These are phyloP conservation scores for Gloeophyllum trabeum DNA, from an alignment of 768 basidiomycete species.

Conservation along the genomic window DNA sequence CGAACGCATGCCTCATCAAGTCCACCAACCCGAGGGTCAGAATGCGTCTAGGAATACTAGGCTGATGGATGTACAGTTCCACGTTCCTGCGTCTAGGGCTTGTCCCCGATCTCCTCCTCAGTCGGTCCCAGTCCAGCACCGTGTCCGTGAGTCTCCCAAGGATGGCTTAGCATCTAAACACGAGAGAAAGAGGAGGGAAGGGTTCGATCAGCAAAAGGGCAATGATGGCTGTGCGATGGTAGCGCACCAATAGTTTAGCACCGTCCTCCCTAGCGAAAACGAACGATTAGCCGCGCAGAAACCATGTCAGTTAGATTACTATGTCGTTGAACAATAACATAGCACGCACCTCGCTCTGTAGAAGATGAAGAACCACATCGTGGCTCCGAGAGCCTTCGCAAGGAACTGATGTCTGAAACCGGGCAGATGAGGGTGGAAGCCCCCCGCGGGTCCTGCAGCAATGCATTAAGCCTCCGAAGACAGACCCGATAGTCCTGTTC, in stretches of 20 bases:
- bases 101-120: background rate
- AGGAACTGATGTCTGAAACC: conserved; percentile 67
- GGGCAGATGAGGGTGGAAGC: conserved; percentile 85
- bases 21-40: no score
- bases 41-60: no score
- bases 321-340: background rate
- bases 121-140: conserved; percentile 11
- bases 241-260: conserved; percentile 21
- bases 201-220: conserved; percentile 1
- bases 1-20: no score
- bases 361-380: conserved; percentile 99
- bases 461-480: background rate
- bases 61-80: no score
- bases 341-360: conserved; percentile 77
- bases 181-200: no score
- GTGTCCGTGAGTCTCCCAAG: conserved; percentile 54
- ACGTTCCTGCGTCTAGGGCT: no score
- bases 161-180: conserved; percentile 34
- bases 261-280: conserved; percentile 24
- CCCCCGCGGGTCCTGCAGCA: conserved; percentile 34
- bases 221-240: background rate
- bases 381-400: conserved; percentile 78
- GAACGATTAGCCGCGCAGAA: conserved; percentile 1
- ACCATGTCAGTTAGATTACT: background rate
- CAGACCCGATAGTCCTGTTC: no score